Evolutionary conservation across 2,329 filamentous ascomycete species (phyloP), one percentile per base, ranked within the genome.

Genomic region (Pyrenophora teres): DNA sequence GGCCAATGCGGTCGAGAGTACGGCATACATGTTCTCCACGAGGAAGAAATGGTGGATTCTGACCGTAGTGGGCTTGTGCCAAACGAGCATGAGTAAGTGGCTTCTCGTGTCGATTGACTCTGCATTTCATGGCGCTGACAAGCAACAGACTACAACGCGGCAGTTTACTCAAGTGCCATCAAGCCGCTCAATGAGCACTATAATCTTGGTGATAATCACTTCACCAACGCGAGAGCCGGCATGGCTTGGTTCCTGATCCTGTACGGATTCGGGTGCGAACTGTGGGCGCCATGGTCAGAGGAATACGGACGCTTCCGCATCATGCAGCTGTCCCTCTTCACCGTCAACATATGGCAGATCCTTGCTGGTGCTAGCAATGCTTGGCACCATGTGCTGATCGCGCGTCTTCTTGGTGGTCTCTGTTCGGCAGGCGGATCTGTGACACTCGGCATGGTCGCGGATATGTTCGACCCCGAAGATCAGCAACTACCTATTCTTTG

Each of bases 261-360:
- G 1, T 94, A 94, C 68, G 90, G 89, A 25, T 91, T 94, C 67
- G 90, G 90, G 19, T 94, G 90, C 69, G 90, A 94, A 71, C 80
- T 93, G 0, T 94, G 90, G 90, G 90, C 90, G 0, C 90, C 27
- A 61, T 81, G 89, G 88, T 88, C 84, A 32, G 90, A 94, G 70
- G 90, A 94, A 65, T 79, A 91, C 49, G 90, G 90, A 15, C 85
- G 90, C 39, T 88, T 85, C 77, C 84, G 84, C 1, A 82, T 94
- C 45, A 80, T 94, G 41, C 90, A 93, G 77, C 70, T 81, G 7
- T 89, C 86, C 8, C 76, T 94, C 36, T 80, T 86, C 52, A 76
- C 92, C 3, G 88, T 92, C 74, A 94, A 94, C 62, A 68, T 91
- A 43, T 93, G 61, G 61, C 61, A 82, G 76, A 86, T 89, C 55